Conservation (phyloP, 495 filamentous ascomycete species). For the Hyaloscypha variabilis region DNA sequence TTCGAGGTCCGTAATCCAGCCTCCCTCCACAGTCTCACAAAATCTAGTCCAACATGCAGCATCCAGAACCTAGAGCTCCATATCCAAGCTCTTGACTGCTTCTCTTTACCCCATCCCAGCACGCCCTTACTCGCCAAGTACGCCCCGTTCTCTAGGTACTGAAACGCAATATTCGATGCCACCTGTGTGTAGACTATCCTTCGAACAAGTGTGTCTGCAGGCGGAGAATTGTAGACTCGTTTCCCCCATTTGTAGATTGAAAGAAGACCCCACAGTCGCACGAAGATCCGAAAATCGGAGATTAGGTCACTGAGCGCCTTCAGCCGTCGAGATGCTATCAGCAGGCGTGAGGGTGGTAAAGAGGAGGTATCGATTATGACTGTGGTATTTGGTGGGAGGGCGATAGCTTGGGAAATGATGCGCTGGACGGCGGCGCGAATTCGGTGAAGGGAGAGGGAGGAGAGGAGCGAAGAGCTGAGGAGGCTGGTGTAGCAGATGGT, state of each 20-base stretch:
- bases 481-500: slow-evolving; percentile 67
- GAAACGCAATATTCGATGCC: slow-evolving; percentile 64
- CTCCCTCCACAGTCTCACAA: slow-evolving; percentile 56
- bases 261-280: slow-evolving; percentile 78
- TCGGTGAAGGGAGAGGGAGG: slow-evolving; percentile 23
- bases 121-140: slow-evolving; percentile 75
- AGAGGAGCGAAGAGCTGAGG: slow-evolving; percentile 45
- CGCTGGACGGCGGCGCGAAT: slow-evolving; percentile 13
- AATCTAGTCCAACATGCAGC: slow-evolving; percentile 74
- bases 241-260: slow-evolving; percentile 76
- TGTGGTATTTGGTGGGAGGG: slow-evolving; percentile 29
- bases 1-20: slow-evolving; percentile 37
- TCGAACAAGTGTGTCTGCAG: slow-evolving; percentile 30
- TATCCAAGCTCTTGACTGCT: slow-evolving; percentile 57
- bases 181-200: slow-evolving; percentile 69
- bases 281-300: slow-evolving; percentile 68
- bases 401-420: slow-evolving; percentile 25
- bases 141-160: slow-evolving; percentile 81
- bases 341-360: slow-evolving; percentile 41
- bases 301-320: slow-evolving; percentile 55
- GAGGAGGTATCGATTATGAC: slow-evolving; percentile 29
- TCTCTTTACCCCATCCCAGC: slow-evolving; percentile 56
- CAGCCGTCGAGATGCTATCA: slow-evolving; percentile 42
- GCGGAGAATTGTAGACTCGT: slow-evolving; percentile 51
- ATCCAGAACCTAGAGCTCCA: slow-evolving; percentile 86